Evolutionary conservation across 1,139 yeast species (phyloP), one percentile per base, ranked within the genome.

Genomic region (Blastobotrys elegans): DNA sequence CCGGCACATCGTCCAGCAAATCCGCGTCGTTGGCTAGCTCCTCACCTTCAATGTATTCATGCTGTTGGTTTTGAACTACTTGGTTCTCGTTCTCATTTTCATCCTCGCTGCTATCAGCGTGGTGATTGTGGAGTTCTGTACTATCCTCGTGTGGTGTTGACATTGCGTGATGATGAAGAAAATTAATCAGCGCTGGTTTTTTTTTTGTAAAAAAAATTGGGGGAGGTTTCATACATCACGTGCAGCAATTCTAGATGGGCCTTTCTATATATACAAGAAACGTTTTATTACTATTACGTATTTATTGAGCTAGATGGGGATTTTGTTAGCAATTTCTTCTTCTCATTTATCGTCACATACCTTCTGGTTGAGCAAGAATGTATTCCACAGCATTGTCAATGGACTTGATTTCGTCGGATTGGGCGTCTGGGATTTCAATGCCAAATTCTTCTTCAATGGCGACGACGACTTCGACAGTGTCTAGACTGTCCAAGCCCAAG

Each of bases 381-480:
- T 80, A 83, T 58, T 84, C 87, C 56, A 86, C 75, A 40, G 95
- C 87, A 66, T 87, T 90, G 45, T 85, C 83, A 54, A 88, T 87
- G 26, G 94, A 84, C 71, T 82, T 84, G 65, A 88, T 79, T 56
- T 77, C 76, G 64, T 87, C 95, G 39, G 95, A 92, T 65, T 85
- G 90, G 57, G 81, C 78, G 65, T 88, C 96, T 42, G 95, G 94
- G 65, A 88, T 86, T 64, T 82, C 85, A 55, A 75, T 72, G 54
- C 70, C 67, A 58, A 71, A 71, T 55, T 71, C 75, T 60, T 87
- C 95, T 69, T 88, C 96, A 53, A 88, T 79, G 60, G 87, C 95
- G 88, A 88, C 87, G 37, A 88, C 78, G 37, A 87, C 90, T 66
- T 88, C 96, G 41, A 86, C 96, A 32, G 85, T 83, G 62, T 88